Conservation (phyloP, 331 rosid genomes). For the Spiraea crenata region DNA sequence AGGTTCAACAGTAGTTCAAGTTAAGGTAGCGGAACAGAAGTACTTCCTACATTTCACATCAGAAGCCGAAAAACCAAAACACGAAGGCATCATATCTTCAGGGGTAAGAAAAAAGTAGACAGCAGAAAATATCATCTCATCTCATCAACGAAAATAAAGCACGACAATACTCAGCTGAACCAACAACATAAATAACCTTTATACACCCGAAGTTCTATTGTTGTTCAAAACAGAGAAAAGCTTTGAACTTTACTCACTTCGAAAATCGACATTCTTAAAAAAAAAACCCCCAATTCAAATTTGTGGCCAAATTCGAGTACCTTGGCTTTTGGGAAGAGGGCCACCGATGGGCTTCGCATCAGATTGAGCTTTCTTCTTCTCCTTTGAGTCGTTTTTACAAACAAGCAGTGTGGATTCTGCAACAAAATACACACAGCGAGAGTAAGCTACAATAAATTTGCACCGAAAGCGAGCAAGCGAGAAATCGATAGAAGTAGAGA, state of each 20-base stretch:
- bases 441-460: neutral
- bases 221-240: too few relatives aligned
- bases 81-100: neutral
- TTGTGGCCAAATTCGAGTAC: conserved; percentile 26
- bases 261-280: neutral
- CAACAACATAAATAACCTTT: neutral
- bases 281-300: neutral
- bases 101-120: neutral
- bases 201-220: neutral
- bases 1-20: neutral
- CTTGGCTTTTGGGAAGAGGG: conserved; percentile 53
- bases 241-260: too few relatives aligned
- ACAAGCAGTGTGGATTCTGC: conserved; percentile 58
- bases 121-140: neutral
- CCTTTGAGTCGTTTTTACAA: conserved; percentile 30
- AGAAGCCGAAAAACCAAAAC: neutral
- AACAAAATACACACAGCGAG: neutral
- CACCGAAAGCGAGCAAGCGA: neutral
- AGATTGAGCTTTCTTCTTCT: conserved; percentile 28
- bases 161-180: neutral
- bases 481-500: neutral
- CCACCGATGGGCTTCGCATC: conserved; percentile 37
- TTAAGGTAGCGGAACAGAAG: neutral
- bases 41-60: neutral
- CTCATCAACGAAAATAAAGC: neutral